These are phyloP conservation scores for Thamnidium elegans DNA, from an alignment of 192 early-diverging fungal genomes.

Conservation along the genomic window DNA sequence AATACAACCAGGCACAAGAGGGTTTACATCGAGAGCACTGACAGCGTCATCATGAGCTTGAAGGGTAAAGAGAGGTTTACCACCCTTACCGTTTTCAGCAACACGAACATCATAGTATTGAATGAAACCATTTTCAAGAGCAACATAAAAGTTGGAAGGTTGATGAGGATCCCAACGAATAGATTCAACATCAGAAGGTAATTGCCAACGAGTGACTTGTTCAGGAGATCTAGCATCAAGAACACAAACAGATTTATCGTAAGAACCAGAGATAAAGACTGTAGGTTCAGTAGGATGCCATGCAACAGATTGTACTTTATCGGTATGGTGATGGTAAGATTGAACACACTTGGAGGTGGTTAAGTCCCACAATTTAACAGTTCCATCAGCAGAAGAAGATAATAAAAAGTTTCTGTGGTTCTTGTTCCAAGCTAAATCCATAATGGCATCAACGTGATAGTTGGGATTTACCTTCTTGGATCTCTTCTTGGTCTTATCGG, in stretches of 20 bases:
- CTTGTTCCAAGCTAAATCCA: slow-evolving; percentile 94
- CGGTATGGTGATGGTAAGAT: slow-evolving; percentile 82
- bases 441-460: slow-evolving; percentile 93
- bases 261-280: slow-evolving; percentile 86
- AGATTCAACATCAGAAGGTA: slow-evolving; percentile 87
- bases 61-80: slow-evolving; percentile 76
- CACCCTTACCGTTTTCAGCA: slow-evolving; percentile 28
- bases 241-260: slow-evolving; percentile 83
- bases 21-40: slow-evolving; percentile 82
- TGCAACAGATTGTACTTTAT: slow-evolving; percentile 86
- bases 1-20: slow-evolving; percentile 72
- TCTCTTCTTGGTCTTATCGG: slow-evolving; percentile 50
- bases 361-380: slow-evolving; percentile 98
- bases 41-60: slow-evolving; percentile 93
- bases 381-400: slow-evolving; percentile 93
- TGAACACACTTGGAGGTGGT: slow-evolving; percentile 64
- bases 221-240: slow-evolving; percentile 91
- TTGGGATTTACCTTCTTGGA: slow-evolving; percentile 63
- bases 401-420: slow-evolving; percentile 69
- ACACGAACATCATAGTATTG: slow-evolving; percentile 84
- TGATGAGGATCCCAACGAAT: slow-evolving; percentile 90
- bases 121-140: slow-evolving; percentile 90
- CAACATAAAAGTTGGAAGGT: slow-evolving; percentile 74
- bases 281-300: slow-evolving; percentile 92
- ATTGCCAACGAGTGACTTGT: slow-evolving; percentile 61